Evolutionary conservation across 306 rosid genomes (phyloP), one percentile per base, ranked within the genome.

Genomic region (Glycine latifolia): DNA sequence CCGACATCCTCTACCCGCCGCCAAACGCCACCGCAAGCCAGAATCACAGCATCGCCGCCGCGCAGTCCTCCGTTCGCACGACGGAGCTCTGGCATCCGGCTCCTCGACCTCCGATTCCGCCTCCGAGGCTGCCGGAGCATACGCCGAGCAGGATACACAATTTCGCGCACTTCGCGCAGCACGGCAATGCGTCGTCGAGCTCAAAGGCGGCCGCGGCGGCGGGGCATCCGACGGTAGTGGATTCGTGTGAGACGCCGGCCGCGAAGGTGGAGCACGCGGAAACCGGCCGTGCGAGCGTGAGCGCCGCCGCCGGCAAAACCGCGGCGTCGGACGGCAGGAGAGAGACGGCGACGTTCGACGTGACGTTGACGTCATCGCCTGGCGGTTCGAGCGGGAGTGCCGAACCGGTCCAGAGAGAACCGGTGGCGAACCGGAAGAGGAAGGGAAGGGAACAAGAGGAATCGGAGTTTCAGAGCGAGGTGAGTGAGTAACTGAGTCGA

Each of bases 281-380:
- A n/a, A 56, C 68, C 1, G 79, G 75, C 26, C 46, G 70, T 6
- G 77, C 68, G 10, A 67, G 82, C 77, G 12, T 55, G 67, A 75
- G 79, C 39, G 47, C 81, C 17, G 81, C 86, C n/a, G 81, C 84
- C 6, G 91, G 81, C 7, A 66, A 15, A 39, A 80, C 78, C 13
- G 84, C 44, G 39, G 77, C 67, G 10, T 41, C 85, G 0, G 61
- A 26, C 3, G 86, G 76, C 1, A 47, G 69, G 52, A 83, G 15
- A 71, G 92, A 90, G 46, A 79, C 66, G 56, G 47, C 52, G 76
- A 63, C 81, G 13, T 82, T 73, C 39, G 95, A 90, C 15, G 56
- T 74, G 88, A 85, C 94, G 1, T 79, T 79, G 61, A 82, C 89
- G 6, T 90, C 94, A 3, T 94, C 97, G 0, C 89, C 95, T 0